These are phyloP conservation scores for Acanthochlamys bracteata DNA, from an alignment of 106 monocot genomes.

Conservation along the genomic window DNA sequence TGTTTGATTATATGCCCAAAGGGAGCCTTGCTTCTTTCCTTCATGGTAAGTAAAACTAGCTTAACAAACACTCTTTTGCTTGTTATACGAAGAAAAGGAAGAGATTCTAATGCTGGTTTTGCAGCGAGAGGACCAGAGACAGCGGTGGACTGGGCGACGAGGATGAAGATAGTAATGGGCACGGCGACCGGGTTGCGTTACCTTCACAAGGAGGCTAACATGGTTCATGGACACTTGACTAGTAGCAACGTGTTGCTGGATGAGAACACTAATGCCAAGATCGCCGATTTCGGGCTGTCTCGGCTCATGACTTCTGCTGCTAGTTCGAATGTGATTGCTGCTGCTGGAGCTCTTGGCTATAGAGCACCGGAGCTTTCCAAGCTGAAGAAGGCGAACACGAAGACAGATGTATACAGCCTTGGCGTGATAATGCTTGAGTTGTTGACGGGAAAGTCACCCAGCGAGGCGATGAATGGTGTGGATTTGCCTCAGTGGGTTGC, in stretches of 20 bases:
- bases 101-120: no score
- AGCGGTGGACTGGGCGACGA: slow-evolving; percentile 41
- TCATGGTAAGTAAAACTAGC: slow-evolving; percentile 5
- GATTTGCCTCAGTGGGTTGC: slow-evolving; percentile 66
- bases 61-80: no score
- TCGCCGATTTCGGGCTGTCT: slow-evolving; percentile 45
- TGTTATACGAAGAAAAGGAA: not conserved
- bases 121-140: slow-evolving; percentile 53
- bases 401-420: slow-evolving; percentile 64
- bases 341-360: slow-evolving; percentile 52
- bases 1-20: slow-evolving; percentile 14
- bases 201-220: slow-evolving; percentile 30
- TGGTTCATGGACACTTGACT: slow-evolving; percentile 58
- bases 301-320: slow-evolving; percentile 50
- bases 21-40: slow-evolving; percentile 10
- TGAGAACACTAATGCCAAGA: slow-evolving; percentile 22
- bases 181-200: slow-evolving; percentile 28
- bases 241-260: slow-evolving; percentile 48
- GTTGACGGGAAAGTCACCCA: slow-evolving; percentile 51
- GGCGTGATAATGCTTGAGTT: slow-evolving; percentile 60
- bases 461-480: slow-evolving; percentile 33
- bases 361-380: slow-evolving; percentile 56
- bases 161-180: slow-evolving; percentile 52
- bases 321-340: slow-evolving; percentile 38
- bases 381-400: slow-evolving; percentile 54